Percentiles rank a stretch among this genome's conserved stretches.
Evolutionary conservation across 768 basidiomycete genomes (phyloP).

Genomic region (Termitomyces heimii): DNA sequence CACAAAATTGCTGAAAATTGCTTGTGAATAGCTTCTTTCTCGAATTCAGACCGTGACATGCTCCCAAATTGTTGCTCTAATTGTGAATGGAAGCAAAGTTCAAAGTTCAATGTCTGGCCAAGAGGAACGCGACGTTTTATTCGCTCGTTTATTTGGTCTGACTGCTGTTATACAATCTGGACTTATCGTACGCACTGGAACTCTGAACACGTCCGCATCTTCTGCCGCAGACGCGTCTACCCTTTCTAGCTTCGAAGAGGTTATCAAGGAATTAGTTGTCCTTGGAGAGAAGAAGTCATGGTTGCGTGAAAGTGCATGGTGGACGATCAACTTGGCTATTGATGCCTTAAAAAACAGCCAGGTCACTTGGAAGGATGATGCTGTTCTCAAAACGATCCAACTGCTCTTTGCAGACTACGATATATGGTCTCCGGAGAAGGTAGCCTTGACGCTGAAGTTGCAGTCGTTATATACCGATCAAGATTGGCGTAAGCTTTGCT

Average conservation of each 20-base stretch:
- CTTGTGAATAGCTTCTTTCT: constrained; percentile 57
- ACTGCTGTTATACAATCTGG: constrained; percentile 83
- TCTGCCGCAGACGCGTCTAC: constrained; percentile 50
- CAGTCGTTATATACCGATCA: constrained; percentile 53
- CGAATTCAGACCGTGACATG: constrained; percentile 74
- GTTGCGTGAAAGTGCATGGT: constrained; percentile 90
- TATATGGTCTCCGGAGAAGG: constrained; percentile 83
- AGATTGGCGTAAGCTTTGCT: constrained; percentile 60
- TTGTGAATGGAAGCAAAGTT: constrained; percentile 65
- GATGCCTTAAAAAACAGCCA: constrained; percentile 52
- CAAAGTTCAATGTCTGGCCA: constrained; percentile 79
- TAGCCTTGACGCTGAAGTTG: constrained; percentile 72
- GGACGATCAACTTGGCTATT: constrained; percentile 62
- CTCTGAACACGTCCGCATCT: constrained; percentile 47
- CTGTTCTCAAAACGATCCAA: constrained; percentile 42
- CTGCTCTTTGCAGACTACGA: constrained; percentile 48
- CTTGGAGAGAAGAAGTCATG: constrained; percentile 85
- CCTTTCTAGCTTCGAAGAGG: constrained; percentile 50
- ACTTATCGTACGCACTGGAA: constrained; percentile 58
- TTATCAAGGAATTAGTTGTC: constrained; percentile 53
- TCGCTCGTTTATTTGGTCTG: constrained; percentile 89
- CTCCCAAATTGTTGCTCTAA: constrained; percentile 67
- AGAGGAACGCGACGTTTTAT: constrained; percentile 89
- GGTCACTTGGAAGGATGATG: constrained; percentile 68
- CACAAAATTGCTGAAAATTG: background rate